Conservation (phyloP, 495 filamentous ascomycete genomes). For the Hapsidospora chrysogenum region DNA sequence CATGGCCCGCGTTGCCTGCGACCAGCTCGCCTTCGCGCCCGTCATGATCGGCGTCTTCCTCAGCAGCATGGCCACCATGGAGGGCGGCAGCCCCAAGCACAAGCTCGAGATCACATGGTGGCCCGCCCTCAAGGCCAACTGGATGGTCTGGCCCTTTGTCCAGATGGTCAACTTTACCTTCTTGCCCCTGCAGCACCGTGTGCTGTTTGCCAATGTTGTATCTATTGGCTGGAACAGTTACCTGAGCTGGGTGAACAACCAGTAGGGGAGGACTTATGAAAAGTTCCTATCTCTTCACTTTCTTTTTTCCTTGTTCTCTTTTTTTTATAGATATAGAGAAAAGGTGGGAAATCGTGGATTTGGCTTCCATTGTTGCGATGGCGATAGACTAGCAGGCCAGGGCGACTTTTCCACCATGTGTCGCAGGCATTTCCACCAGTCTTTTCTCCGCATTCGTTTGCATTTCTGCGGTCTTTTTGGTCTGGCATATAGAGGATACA, state of each 20-base stretch:
- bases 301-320: too few relatives aligned
- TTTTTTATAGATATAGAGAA: too few relatives aligned
- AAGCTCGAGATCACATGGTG: constrained; percentile 55
- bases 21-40: constrained; percentile 79
- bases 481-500: too few relatives aligned
- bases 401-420: too few relatives aligned
- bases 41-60: constrained; percentile 71
- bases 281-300: too few relatives aligned
- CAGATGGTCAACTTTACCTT: constrained; percentile 84
- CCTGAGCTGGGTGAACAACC: constrained; percentile 65
- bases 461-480: too few relatives aligned
- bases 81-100: constrained; percentile 52
- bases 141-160: constrained; percentile 83
- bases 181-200: constrained; percentile 69
- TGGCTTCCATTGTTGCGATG: too few relatives aligned
- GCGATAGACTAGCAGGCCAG: too few relatives aligned
- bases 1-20: constrained; percentile 59
- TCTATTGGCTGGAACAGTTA: constrained; percentile 88
- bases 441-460: too few relatives aligned
- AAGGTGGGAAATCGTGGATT: too few relatives aligned
- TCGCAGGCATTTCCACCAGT: too few relatives aligned
- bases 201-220: constrained; percentile 81
- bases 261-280: too few relatives aligned
- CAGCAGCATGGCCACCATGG: constrained; percentile 71
- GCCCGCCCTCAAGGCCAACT: constrained; percentile 63